These are phyloP conservation scores for Ogataea pignaliae DNA, from an alignment of 805 yeast species.

Conservation along the genomic window DNA sequence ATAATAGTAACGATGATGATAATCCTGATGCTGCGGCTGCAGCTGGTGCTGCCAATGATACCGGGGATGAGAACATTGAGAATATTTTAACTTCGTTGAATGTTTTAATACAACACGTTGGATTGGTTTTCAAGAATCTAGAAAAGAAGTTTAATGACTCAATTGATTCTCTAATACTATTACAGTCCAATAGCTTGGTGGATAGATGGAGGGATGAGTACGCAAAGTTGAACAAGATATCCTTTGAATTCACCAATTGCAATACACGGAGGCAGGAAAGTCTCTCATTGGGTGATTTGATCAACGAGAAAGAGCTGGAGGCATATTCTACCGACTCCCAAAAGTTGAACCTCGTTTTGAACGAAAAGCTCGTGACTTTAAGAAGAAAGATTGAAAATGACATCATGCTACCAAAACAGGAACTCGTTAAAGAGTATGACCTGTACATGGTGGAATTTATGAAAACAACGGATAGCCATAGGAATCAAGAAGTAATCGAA, in stretches of 20 bases:
- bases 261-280: conserved; percentile 5
- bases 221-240: conserved; percentile 22
- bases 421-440: conserved; percentile 40
- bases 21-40: background rate
- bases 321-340: conserved; percentile 29
- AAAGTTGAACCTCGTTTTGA: conserved; percentile 12
- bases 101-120: conserved; percentile 46
- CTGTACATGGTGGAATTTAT: conserved; percentile 34
- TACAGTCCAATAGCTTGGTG: conserved; percentile 40
- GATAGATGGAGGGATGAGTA: conserved; percentile 37
- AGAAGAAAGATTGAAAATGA: conserved; percentile 34
- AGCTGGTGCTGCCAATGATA: conserved; percentile 6
- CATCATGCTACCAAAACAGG: conserved; percentile 30
- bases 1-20: no score
- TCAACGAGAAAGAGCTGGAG: conserved; percentile 29
- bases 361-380: conserved; percentile 25
- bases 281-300: conserved; percentile 29
- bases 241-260: conserved; percentile 20
- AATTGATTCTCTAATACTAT: conserved; percentile 28
- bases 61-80: conserved; percentile 34
- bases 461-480: conserved; percentile 9
- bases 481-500: conserved; percentile 10
- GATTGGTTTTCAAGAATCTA: conserved; percentile 39
- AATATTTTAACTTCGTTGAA: conserved; percentile 45
- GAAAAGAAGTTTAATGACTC: conserved; percentile 37